Base-by-base conservation (phyloP, 1,284 basidiomycete genomes). In the Cutaneotrichosporon cutaneum region DNA sequence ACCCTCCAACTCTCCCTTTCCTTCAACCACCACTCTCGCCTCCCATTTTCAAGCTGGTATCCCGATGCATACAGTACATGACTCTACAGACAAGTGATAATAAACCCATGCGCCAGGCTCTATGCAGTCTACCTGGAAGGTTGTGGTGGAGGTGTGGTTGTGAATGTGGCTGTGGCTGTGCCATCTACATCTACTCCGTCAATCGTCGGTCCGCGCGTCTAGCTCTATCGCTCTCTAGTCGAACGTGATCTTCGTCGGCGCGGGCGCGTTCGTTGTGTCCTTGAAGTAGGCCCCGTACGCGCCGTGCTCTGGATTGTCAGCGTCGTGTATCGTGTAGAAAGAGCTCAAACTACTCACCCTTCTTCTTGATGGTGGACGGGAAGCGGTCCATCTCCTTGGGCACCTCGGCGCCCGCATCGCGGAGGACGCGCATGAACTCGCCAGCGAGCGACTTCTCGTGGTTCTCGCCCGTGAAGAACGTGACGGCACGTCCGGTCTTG, bases 341-440 rank as follows among this genome's bases (percentile, higher is more conserved):
- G 3, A 24, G 6, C n/a, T 35, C 11, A 14, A 39, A 71, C 2
- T 42, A 42, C 75, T 68, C 61, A 73, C 88, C 87, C 84, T 90
- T 94, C 84, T 97, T 97, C 83, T 96, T 96, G 82, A 98, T 94
- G 55, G 93, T 90, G 84, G 93, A 92, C 36, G 94, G 93, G 84
- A 98, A 98, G 75, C 89, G 89, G 72, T 88, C 86, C 81, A 97
- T 83, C 26, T 82, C 88, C 72, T 90, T 87, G 54, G 88, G 87
- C n/a, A 81, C 71, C 30, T 80, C 79, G 50, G 82, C 93, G 24
- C 90, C 91, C 32, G 90, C 89, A 75, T 99, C 96, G 62, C 90
- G 83, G 58, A 99, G 83, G 45, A 99, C 91, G 13, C 91, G 85
- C 72, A 93, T 93, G 60, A 98, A 86, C 79, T 98, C 95, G 13